Percentiles rank a stretch among this genome's conserved stretches.
Conservation (phyloP, 257 asterid species). For the Handroanthus guayacan region DNA sequence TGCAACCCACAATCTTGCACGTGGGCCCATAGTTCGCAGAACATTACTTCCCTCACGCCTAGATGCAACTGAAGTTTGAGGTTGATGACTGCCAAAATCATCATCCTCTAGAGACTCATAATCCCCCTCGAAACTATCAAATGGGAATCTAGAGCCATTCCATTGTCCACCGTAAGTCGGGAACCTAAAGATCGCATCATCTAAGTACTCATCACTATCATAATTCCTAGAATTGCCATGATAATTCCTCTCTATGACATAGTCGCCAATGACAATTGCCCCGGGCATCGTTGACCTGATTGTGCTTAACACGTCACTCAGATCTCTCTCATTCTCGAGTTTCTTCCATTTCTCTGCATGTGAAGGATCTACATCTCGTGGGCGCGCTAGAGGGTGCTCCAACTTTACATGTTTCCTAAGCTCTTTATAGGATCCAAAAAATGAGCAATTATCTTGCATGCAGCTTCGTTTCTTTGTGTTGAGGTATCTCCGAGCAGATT, state of each 20-base stretch:
- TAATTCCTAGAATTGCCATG: slow-evolving; percentile 31
- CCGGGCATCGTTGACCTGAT: slow-evolving; percentile 81
- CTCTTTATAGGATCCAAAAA: slow-evolving; percentile 59
- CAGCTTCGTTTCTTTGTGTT: slow-evolving; percentile 68
- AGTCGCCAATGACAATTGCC: slow-evolving; percentile 73
- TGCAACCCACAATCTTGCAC: slow-evolving; percentile 21
- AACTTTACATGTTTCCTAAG: slow-evolving; percentile 62
- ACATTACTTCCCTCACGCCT: slow-evolving; percentile 30
- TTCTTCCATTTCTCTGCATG: slow-evolving; percentile 69
- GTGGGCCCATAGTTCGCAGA: slow-evolving; percentile 26
- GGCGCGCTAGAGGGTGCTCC: slow-evolving; percentile 67
- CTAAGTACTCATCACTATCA: slow-evolving; percentile 22
- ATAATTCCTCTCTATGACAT: slow-evolving; percentile 57
- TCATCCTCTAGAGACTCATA: slow-evolving; percentile 34
- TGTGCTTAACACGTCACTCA: slow-evolving; percentile 65
- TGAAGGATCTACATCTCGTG: slow-evolving; percentile 67
- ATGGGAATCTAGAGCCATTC: slow-evolving; percentile 18
- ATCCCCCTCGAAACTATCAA: slow-evolving; percentile 17
- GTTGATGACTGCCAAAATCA: background rate
- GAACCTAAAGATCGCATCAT: background rate
- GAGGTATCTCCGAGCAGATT: slow-evolving; percentile 64
- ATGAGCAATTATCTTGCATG: slow-evolving; percentile 69
- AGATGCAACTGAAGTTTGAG: slow-evolving; percentile 30
- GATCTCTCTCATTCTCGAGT: slow-evolving; percentile 68
- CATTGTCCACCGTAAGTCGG: slow-evolving; percentile 19